These are phyloP conservation scores for Cryomyces minteri DNA, from an alignment of 495 filamentous ascomycete species.

Conservation along the genomic window DNA sequence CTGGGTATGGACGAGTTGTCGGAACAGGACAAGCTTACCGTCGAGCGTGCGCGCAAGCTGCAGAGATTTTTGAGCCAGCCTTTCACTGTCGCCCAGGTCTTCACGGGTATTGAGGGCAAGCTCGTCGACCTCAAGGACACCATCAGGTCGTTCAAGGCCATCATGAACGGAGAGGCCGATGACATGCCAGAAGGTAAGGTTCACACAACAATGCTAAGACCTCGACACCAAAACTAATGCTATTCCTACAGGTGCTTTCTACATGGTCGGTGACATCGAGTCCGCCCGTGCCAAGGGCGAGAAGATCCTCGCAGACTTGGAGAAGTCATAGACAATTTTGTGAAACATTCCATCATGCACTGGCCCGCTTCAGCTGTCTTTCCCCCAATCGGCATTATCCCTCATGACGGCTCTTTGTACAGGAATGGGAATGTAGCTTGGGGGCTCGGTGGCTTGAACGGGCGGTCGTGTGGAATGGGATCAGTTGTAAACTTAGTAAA, in stretches of 20 bases:
- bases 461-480: no score
- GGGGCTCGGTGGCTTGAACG: no score
- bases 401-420: no score
- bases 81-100: conserved; percentile 96
- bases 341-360: background rate
- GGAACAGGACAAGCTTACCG: conserved; percentile 96
- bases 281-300: conserved; percentile 92
- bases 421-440: no score
- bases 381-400: no score
- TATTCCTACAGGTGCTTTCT: conserved; percentile 47
- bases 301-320: conserved; percentile 96
- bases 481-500: no score
- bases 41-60: conserved; percentile 99
- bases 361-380: no score
- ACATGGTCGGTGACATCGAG: conserved; percentile 95
- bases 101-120: conserved; percentile 94
- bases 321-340: conserved; percentile 29
- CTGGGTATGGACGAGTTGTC: conserved; percentile 99
- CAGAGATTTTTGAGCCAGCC: conserved; percentile 99
- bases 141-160: conserved; percentile 90
- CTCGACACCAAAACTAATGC: no score
- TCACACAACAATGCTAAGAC: no score
- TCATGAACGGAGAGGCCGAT: conserved; percentile 88
- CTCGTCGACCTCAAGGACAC: conserved; percentile 98
- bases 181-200: conserved; percentile 67